phyloP scores from a whole-genome alignment of 208 protist genomes.

The Trypanosoma scelopori region DNA sequence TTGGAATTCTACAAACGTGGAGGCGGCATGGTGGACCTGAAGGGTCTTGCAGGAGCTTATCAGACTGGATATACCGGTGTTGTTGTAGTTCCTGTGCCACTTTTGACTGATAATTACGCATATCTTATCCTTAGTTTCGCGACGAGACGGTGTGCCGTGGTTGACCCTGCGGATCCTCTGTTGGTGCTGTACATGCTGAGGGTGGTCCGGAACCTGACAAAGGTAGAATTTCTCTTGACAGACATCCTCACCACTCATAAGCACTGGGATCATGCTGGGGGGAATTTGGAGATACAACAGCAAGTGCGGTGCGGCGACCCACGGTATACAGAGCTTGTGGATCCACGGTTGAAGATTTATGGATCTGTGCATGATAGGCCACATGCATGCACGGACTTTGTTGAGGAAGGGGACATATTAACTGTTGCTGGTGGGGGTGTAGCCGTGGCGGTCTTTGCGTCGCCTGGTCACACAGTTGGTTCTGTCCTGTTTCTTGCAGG shows the following conservation, averaged over 20 bases:
- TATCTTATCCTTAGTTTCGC: conserved; percentile 78
- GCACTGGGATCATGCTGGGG: conserved; percentile 95
- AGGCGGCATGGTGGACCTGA: conserved; percentile 26
- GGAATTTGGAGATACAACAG: conserved; percentile 73
- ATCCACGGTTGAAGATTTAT: conserved; percentile 47
- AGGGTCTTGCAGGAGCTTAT: conserved; percentile 2
- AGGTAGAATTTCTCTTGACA: conserved; percentile 46
- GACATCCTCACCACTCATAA: conserved; percentile 95
- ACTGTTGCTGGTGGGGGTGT: conserved; percentile 47
- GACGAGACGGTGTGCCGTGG: conserved; percentile 52
- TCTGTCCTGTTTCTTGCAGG: conserved; percentile 76
- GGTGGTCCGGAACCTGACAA: conserved; percentile 31
- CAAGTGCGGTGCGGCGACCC: conserved; percentile 12
- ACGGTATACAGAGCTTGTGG: neutral
- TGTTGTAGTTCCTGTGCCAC: conserved; percentile 70
- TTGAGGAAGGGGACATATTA: conserved; percentile 52
- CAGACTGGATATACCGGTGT: conserved; percentile 18
- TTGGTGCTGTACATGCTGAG: conserved; percentile 51
- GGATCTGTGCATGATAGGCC: conserved; percentile 71
- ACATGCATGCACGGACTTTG: conserved; percentile 49
- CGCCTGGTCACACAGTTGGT: conserved; percentile 81
- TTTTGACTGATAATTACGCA: conserved; percentile 90
- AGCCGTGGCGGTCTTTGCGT: conserved; percentile 51
- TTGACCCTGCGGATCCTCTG: conserved; percentile 78
- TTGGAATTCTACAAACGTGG: conserved; percentile 30